Evolutionary conservation across 2,329 filamentous ascomycete species (phyloP), one percentile per base, ranked within the genome.

Genomic region (Myriosclerotinia duriaeana): DNA sequence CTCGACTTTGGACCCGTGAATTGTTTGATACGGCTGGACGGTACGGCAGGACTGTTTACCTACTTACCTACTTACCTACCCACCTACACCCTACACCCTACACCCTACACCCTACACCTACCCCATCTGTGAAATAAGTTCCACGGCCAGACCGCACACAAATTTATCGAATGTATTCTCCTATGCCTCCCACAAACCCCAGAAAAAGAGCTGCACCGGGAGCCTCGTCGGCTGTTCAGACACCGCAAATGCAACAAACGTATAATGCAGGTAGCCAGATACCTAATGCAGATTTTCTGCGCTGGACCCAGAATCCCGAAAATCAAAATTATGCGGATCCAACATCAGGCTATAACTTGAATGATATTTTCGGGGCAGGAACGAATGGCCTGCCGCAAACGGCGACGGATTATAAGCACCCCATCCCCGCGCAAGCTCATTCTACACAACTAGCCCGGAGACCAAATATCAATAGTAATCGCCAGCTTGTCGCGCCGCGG

Each of bases 191-290:
- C 66, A 78, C 80, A 55, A 85, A 85, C 70, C 77, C 83, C 26
- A 80, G 90, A 78, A 95, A 95, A 81, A 85, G 91, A 77, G 82
- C 89, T 72, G 90, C 91, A 56, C 89, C 91, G 66, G 90, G 89
- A 76, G 81, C 88, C 69, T 84, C 86, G 48, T 89, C 91, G n/a
- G 79, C 85, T 70, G 79, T 84, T 30, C 85, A 87, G 44, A 75
- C 81, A 60, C 80, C 81, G 50, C 80, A 80, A 70, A 78, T 84
- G 74, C 83, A 84, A 66, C 81, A 84, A 69, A 79, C 81, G 66
- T 82, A 81, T 58, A 77, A 82, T 69, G 76, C 78, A 71, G 75
- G 78, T 68, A 76, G 75, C 69, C 78, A 79, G 71, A 75, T 81
- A 54, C 81, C 78, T 50, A 83, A 80, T 76, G 82, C 83, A 58